Percentiles rank a stretch among this genome's conserved stretches.
phyloP scores from a whole-genome alignment of 2,329 filamentous ascomycete genomes.

The Ophiocordyceps robertsii region DNA sequence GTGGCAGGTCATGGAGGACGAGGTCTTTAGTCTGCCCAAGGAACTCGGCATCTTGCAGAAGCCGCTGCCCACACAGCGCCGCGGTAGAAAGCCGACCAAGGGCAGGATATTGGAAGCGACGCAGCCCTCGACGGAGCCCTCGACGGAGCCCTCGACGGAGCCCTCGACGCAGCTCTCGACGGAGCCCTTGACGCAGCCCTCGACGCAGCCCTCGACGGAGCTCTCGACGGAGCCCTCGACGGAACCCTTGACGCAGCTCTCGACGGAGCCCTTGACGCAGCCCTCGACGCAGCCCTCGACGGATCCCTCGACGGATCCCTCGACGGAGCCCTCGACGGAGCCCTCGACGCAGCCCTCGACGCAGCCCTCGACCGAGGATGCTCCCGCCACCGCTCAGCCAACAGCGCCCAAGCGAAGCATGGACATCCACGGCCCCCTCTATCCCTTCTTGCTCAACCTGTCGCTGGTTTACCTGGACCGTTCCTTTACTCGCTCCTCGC shows the following conservation, averaged over 20 bases:
- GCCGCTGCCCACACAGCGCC: background rate
- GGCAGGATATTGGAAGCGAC: background rate
- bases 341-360: background rate
- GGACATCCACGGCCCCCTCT: conserved; percentile 49
- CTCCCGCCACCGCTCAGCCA: background rate
- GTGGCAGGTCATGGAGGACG: conserved; percentile 51
- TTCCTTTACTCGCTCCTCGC: conserved; percentile 43
- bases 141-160: too few species aligned
- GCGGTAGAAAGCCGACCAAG: background rate
- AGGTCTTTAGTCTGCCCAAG: conserved; percentile 50
- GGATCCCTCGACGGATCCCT: too few species aligned
- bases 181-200: background rate
- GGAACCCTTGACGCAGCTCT: background rate
- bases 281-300: background rate
- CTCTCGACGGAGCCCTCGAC: too few species aligned
- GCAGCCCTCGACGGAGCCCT: background rate
- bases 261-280: background rate
- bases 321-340: too few species aligned
- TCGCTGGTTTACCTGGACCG: conserved; percentile 43
- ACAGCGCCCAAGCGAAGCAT: conserved; percentile 24
- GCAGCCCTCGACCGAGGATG: background rate
- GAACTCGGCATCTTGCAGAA: conserved; percentile 34
- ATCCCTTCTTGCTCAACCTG: conserved; percentile 45
- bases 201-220: background rate
- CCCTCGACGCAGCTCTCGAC: too few species aligned